phyloP scores from a whole-genome alignment of 2,329 filamentous ascomycete genomes.

The Fusarium illudens region DNA sequence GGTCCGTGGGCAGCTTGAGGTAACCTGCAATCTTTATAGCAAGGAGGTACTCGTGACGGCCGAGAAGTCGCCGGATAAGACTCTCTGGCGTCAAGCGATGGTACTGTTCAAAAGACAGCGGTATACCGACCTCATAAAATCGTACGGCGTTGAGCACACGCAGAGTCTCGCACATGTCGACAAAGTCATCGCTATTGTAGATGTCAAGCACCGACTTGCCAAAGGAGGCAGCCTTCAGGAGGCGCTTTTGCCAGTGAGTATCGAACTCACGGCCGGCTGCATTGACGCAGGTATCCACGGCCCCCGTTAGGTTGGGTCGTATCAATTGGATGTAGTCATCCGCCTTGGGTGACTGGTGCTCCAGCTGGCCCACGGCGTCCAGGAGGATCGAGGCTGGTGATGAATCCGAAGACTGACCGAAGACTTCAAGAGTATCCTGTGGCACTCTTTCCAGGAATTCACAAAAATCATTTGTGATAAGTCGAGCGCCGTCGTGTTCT shows the following conservation, averaged over 20 bases:
- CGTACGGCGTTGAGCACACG: conserved; percentile 92
- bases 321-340: conserved; percentile 98
- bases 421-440: conserved; percentile 85
- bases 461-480: conserved; percentile 93
- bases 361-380: conserved; percentile 89
- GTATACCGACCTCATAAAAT: conserved; percentile 89
- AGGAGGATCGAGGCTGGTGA: conserved; percentile 91
- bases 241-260: conserved; percentile 90
- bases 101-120: conserved; percentile 93
- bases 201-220: conserved; percentile 97
- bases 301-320: conserved; percentile 84
- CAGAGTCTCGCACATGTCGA: conserved; percentile 95
- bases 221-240: conserved; percentile 96
- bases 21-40: conserved; percentile 90
- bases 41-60: conserved; percentile 88
- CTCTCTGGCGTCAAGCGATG: conserved; percentile 88
- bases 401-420: conserved; percentile 86
- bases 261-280: conserved; percentile 93
- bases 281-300: conserved; percentile 91
- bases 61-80: conserved; percentile 85
- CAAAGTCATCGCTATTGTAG: conserved; percentile 98
- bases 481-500: conserved; percentile 84
- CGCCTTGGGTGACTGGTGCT: conserved; percentile 93
- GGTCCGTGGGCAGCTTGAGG: conserved; percentile 83
- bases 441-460: conserved; percentile 97